Percentiles rank a stretch among this genome's conserved stretches.
Evolutionary conservation across 768 basidiomycete species (phyloP).

Genomic region (Phylloporus sp.): DNA sequence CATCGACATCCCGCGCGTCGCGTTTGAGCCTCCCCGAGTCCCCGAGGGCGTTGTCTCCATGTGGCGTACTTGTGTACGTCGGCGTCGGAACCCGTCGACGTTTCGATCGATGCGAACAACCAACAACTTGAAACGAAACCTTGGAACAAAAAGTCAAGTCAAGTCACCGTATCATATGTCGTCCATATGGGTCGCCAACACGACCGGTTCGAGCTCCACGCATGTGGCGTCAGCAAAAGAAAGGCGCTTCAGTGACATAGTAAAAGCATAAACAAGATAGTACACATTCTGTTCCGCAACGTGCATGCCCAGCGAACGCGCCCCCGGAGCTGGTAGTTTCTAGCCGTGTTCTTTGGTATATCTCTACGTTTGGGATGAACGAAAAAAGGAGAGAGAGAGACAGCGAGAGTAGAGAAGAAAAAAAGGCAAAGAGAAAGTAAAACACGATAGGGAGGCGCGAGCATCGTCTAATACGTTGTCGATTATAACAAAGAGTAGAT

Average conservation of each 20-base stretch:
- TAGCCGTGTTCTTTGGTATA: slow-evolving; percentile 22
- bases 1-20: no score
- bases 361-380: slow-evolving; percentile 13
- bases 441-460: slow-evolving; percentile 1
- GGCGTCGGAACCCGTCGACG: no score
- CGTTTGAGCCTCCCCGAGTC: no score
- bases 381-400: slow-evolving; percentile 2
- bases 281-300: slow-evolving; percentile 2
- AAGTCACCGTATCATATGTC: no score
- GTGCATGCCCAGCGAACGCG: neutral
- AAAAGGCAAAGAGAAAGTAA: neutral
- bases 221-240: no score
- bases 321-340: slow-evolving; percentile 3
- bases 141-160: no score
- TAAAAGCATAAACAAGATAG: neutral
- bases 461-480: slow-evolving; percentile 5
- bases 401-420: neutral
- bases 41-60: no score
- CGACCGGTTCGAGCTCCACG: no score
- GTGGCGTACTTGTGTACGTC: no score
- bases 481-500: slow-evolving; percentile 2
- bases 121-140: no score
- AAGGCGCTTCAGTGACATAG: neutral
- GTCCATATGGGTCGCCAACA: no score
- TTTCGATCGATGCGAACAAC: no score